phyloP scores from a whole-genome alignment of 768 basidiomycete genomes.

The Mycena alexandri region DNA sequence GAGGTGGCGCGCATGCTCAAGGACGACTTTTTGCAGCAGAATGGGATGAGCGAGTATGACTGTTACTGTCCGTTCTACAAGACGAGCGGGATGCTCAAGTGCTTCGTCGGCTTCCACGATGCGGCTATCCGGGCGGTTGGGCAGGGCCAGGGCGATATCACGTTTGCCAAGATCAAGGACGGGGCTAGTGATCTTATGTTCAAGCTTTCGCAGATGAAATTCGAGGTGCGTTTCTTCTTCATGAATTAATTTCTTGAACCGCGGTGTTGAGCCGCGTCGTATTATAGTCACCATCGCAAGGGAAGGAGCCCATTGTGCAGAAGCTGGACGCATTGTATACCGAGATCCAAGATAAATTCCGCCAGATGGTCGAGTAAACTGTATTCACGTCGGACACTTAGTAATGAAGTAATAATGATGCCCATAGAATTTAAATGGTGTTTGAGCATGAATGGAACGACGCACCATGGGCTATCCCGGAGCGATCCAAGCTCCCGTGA shows the following conservation, averaged over 20 bases:
- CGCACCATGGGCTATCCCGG: too few species aligned
- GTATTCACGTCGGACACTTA: constrained; percentile 28
- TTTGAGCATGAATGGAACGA: too few species aligned
- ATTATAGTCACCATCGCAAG: constrained; percentile 88
- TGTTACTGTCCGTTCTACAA: constrained; percentile 99
- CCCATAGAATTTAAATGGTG: too few species aligned
- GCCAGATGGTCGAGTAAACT: constrained; percentile 81
- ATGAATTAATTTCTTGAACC: neutral
- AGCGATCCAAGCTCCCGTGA: too few species aligned
- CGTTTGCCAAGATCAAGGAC: constrained; percentile 91
- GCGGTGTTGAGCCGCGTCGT: neutral
- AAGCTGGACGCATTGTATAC: constrained; percentile 84
- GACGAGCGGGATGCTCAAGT: constrained; percentile 94
- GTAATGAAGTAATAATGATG: constrained; percentile 37
- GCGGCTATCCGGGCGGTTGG: constrained; percentile 88
- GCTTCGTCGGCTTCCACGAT: constrained; percentile 95
- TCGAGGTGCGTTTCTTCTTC: constrained; percentile 74
- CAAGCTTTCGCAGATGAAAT: constrained; percentile 99
- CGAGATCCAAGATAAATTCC: constrained; percentile 95
- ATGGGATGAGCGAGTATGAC: constrained; percentile 98
- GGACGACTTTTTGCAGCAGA: constrained; percentile 97
- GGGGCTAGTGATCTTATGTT: constrained; percentile 89
- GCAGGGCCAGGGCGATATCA: constrained; percentile 82
- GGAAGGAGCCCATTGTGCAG: constrained; percentile 84
- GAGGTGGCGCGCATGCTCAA: constrained; percentile 98